Conservation (phyloP, 2,329 filamentous ascomycete genomes). For the Penicillium sp. region DNA sequence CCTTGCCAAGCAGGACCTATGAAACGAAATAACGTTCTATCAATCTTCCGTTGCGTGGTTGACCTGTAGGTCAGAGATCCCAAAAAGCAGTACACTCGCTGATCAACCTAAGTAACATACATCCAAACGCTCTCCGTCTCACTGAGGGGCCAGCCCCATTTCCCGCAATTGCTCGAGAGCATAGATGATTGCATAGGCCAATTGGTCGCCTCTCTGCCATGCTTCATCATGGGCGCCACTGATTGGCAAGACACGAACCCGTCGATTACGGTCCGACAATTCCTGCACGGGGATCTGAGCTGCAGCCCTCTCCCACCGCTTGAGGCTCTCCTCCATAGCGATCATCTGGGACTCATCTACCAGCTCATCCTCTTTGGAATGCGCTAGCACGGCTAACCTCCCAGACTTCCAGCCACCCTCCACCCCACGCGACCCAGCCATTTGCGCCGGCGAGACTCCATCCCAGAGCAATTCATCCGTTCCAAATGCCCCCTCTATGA, state of each 20-base stretch:
- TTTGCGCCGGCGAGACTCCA: conserved; percentile 42
- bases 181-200: conserved; percentile 40
- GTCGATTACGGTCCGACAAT: conserved; percentile 37
- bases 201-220: conserved; percentile 43
- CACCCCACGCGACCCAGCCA: conserved; percentile 29
- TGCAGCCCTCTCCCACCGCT: conserved; percentile 45
- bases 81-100: too few species aligned
- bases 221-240: conserved; percentile 45
- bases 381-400: conserved; percentile 41
- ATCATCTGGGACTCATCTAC: conserved; percentile 42
- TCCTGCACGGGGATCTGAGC: conserved; percentile 9
- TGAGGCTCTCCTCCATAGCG: conserved; percentile 53
- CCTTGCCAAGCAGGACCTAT: conserved; percentile 9
- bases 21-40: conserved; percentile 8
- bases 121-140: not conserved
- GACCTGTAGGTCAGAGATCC: too few species aligned
- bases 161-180: conserved; percentile 32
- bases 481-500: conserved; percentile 48
- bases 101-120: not conserved
- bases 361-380: conserved; percentile 45
- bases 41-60: not conserved
- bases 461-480: conserved; percentile 40
- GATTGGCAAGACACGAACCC: conserved; percentile 42
- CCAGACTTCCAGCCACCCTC: conserved; percentile 38
- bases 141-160: conserved; percentile 22